Evolutionary conservation across 106 monocot species (phyloP).

Genomic region (Dioscorea zingiberensis): DNA sequence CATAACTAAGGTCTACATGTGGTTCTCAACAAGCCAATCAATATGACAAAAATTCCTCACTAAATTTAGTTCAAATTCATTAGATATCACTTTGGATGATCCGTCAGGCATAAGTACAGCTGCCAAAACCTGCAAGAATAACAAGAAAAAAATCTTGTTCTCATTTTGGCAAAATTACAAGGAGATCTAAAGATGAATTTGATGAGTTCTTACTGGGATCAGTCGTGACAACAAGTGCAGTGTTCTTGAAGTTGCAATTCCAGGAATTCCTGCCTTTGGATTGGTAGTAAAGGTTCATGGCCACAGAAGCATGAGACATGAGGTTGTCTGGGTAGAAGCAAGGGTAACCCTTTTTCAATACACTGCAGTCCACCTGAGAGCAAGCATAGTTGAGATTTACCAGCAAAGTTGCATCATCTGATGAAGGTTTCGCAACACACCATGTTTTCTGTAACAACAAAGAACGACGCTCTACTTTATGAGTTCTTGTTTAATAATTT

Average conservation of each 20-base stretch:
- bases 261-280: slow-evolving; percentile 28
- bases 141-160: no score
- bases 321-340: slow-evolving; percentile 42
- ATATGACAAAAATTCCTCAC: no score
- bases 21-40: no score
- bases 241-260: slow-evolving; percentile 47
- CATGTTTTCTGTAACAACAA: slow-evolving; percentile 30
- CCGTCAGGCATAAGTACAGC: no score
- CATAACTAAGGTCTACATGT: no score
- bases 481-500: no score
- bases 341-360: slow-evolving; percentile 11
- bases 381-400: slow-evolving; percentile 42
- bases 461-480: no score
- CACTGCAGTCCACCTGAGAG: slow-evolving; percentile 32
- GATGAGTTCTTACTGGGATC: slow-evolving; percentile 29
- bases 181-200: no score
- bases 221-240: slow-evolving; percentile 24
- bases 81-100: no score
- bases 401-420: slow-evolving; percentile 19
- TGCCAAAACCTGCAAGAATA: no score
- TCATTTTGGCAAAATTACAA: no score
- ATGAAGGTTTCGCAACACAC: slow-evolving; percentile 49
- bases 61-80: no score
- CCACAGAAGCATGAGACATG: slow-evolving; percentile 38
- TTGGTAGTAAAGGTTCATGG: slow-evolving; percentile 47